These are phyloP conservation scores for Ceratocystis diversiconidia DNA, from an alignment of 2,329 filamentous ascomycete genomes.

Conservation along the genomic window DNA sequence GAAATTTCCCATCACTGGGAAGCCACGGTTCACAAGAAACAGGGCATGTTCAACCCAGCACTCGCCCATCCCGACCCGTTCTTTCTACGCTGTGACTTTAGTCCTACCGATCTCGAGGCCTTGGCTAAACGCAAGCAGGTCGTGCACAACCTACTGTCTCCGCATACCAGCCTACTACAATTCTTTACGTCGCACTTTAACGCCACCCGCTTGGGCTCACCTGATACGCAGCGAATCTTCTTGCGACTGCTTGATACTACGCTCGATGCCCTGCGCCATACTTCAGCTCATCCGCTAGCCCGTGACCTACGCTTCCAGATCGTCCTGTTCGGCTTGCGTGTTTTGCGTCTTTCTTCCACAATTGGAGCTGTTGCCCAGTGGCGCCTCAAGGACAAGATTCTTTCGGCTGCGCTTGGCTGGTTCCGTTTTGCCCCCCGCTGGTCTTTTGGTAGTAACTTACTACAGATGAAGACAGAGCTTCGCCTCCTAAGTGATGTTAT, in stretches of 20 bases:
- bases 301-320: constrained; percentile 86
- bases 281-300: constrained; percentile 57
- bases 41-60: constrained; percentile 65
- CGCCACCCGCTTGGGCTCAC: constrained; percentile 71
- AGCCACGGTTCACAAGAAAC: constrained; percentile 57
- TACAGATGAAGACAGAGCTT: constrained; percentile 88
- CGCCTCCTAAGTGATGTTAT: constrained; percentile 66
- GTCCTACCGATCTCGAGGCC: constrained; percentile 68
- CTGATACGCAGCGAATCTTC: constrained; percentile 70
- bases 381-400: constrained; percentile 74
- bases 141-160: constrained; percentile 70
- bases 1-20: constrained; percentile 91
- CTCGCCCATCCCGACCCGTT: constrained; percentile 75
- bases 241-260: constrained; percentile 67
- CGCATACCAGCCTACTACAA: constrained; percentile 72
- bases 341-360: constrained; percentile 59
- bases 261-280: constrained; percentile 47
- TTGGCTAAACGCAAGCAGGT: constrained; percentile 62
- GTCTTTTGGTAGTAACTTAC: constrained; percentile 87
- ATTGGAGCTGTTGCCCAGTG: constrained; percentile 52
- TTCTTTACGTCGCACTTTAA: constrained; percentile 93
- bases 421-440: constrained; percentile 72
- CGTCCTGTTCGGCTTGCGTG: constrained; percentile 64
- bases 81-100: constrained; percentile 80
- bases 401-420: constrained; percentile 80